Conservation (phyloP, 2,329 filamentous ascomycete genomes). For the Pestalotiopsis sp. region DNA sequence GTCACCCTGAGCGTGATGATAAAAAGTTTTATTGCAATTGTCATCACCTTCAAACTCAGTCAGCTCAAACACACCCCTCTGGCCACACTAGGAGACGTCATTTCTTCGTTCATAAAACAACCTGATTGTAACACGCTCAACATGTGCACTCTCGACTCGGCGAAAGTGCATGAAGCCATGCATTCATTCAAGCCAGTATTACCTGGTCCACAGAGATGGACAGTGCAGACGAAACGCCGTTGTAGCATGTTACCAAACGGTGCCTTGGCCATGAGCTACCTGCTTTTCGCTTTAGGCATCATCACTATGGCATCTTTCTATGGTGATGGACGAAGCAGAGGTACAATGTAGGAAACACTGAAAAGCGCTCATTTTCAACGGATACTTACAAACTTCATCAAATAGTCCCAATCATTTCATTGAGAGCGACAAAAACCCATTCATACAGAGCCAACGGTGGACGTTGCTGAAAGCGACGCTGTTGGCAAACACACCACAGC, state of each 20-base stretch:
- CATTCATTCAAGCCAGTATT: slow-evolving; percentile 7
- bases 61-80: slow-evolving; percentile 43
- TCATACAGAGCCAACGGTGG: neutral
- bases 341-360: no score
- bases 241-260: slow-evolving; percentile 14
- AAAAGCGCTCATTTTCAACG: no score
- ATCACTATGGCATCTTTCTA: no score
- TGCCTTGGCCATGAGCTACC: neutral
- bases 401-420: neutral
- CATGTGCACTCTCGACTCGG: slow-evolving; percentile 18
- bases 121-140: slow-evolving; percentile 44
- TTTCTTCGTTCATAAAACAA: slow-evolving; percentile 49
- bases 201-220: slow-evolving; percentile 18
- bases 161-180: slow-evolving; percentile 3
- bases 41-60: slow-evolving; percentile 30
- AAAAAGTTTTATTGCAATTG: slow-evolving; percentile 35
- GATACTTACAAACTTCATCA: no score
- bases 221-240: slow-evolving; percentile 8
- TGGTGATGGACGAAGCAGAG: no score
- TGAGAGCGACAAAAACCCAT: slow-evolving; percentile 6
- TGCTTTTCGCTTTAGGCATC: no score
- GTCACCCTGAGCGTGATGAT: slow-evolving; percentile 37
- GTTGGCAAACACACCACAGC: slow-evolving; percentile 41
- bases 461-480: slow-evolving; percentile 17
- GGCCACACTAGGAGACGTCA: slow-evolving; percentile 53